phyloP scores from a whole-genome alignment of 805 yeast genomes.

The Yarrowia sp. region DNA sequence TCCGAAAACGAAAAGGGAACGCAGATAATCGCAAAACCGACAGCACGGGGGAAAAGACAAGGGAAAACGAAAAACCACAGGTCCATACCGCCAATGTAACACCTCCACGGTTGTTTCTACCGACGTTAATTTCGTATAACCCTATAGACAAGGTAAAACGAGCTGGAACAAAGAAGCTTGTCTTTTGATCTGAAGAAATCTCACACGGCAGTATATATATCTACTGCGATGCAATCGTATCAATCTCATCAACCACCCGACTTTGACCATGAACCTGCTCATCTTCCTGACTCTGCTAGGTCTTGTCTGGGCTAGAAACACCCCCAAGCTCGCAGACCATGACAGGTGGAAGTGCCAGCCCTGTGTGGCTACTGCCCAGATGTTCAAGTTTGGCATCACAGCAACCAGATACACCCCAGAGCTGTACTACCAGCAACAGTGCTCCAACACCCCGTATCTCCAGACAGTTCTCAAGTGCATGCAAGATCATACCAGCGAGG shows the following conservation, averaged over 20 bases:
- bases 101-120: neutral
- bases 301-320: neutral
- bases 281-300: slow-evolving; percentile 5
- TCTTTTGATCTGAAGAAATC: neutral
- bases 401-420: slow-evolving; percentile 1
- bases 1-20: neutral
- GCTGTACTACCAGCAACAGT: slow-evolving; percentile 26
- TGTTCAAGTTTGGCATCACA: slow-evolving; percentile 34
- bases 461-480: slow-evolving; percentile 24
- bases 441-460: slow-evolving; percentile 25
- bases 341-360: slow-evolving; percentile 24
- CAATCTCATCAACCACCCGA: neutral
- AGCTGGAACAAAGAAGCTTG: neutral
- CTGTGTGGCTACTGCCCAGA: slow-evolving; percentile 15
- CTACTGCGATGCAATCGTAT: neutral
- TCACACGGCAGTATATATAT: slow-evolving; percentile 6
- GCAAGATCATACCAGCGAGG: slow-evolving; percentile 23
- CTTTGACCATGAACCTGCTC: slow-evolving; percentile 2
- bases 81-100: neutral
- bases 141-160: slow-evolving; percentile 1
- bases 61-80: neutral
- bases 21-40: neutral
- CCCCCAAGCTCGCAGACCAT: slow-evolving; percentile 19
- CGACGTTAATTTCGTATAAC: slow-evolving; percentile 14
- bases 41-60: neutral